Percentiles rank a stretch among this genome's conserved stretches.
These are phyloP conservation scores for Hypoxylon sp. DNA, from an alignment of 2,329 filamentous ascomycete genomes.

Conservation along the genomic window DNA sequence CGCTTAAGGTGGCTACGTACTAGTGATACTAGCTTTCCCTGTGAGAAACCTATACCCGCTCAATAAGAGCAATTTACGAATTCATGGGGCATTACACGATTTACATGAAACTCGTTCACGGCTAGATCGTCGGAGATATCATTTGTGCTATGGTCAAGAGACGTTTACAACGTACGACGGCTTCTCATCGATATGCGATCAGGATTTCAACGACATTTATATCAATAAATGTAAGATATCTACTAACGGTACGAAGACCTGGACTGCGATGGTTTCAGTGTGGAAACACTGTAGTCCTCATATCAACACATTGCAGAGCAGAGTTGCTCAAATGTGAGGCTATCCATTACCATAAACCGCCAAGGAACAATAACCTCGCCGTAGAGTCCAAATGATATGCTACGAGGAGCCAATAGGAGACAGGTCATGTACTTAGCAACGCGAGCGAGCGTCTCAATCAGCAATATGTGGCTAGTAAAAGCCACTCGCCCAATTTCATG, in stretches of 20 bases:
- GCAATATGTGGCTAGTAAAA: constrained; percentile 3
- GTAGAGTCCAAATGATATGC: not conserved
- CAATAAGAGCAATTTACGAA: not conserved
- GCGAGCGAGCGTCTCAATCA: constrained; percentile 17
- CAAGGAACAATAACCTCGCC: constrained; percentile 1
- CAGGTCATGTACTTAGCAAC: constrained; percentile 24
- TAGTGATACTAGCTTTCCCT: not conserved
- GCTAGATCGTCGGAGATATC: not conserved
- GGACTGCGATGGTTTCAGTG: not conserved
- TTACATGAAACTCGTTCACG: not conserved
- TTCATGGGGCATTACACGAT: not conserved
- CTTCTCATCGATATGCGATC: not conserved
- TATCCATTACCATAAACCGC: not conserved
- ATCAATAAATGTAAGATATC: not conserved
- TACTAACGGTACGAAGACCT: not conserved
- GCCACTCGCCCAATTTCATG: not conserved
- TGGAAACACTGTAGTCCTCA: not conserved
- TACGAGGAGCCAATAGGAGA: constrained; percentile 3
- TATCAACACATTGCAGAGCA: not conserved
- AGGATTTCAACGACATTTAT: not conserved
- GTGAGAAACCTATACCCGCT: not conserved
- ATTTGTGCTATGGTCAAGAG: not conserved
- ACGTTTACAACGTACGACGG: not conserved
- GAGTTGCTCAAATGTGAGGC: not conserved
- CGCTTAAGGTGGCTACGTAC: not conserved